Percentiles rank a stretch among this genome's conserved stretches.
phyloP scores from a whole-genome alignment of 2,329 filamentous ascomycete species.

The Nemania serpens region DNA sequence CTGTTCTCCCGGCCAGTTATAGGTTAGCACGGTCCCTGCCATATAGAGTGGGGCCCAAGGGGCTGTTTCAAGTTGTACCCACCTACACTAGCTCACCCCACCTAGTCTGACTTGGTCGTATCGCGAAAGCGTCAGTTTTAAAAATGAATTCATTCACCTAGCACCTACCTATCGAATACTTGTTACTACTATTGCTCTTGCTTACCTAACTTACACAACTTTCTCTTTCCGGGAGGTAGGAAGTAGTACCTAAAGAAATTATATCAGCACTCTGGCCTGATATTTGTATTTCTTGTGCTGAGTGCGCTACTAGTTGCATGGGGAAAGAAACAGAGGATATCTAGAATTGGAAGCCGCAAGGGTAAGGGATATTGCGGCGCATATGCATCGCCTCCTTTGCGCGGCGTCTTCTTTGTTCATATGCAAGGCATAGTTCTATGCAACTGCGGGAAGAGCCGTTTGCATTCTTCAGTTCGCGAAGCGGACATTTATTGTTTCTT shows the following conservation, averaged over 20 bases:
- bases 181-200: not conserved
- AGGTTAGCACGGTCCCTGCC: not conserved
- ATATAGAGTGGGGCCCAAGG: not conserved
- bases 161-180: not conserved
- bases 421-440: not conserved
- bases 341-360: not conserved
- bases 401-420: not conserved
- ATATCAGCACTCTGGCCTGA: not conserved
- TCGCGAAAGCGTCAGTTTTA: not conserved
- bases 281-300: not conserved
- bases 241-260: not conserved
- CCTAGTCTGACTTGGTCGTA: no score
- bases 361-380: not conserved
- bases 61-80: constrained; percentile 10
- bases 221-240: no score
- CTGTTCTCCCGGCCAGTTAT: not conserved
- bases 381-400: not conserved
- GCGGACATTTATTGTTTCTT: not conserved
- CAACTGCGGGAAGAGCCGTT: not conserved
- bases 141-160: no score
- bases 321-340: not conserved
- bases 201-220: not conserved
- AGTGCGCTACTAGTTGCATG: not conserved
- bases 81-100: not conserved
- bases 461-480: not conserved